A percentile compares a stretch with the other conserved stretches of the same genome.
Evolutionary conservation across 1,284 basidiomycete genomes (phyloP).

Genomic region (Porogramme epimiltina): DNA sequence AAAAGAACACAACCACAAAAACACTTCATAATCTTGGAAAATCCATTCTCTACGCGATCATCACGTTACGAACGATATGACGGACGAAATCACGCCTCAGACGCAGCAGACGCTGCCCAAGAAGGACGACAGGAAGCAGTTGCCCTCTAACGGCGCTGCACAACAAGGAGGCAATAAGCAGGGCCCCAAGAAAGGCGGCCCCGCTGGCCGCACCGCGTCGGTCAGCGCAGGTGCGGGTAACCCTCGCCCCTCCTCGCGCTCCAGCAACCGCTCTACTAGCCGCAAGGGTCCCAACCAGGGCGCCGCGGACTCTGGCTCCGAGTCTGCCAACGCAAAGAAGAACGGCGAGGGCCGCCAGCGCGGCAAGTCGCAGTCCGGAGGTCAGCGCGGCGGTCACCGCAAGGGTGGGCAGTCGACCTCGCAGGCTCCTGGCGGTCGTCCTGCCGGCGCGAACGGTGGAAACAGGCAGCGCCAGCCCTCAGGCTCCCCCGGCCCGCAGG

Average conservation of each 20-base stretch:
- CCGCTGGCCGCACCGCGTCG: constrained; percentile 52
- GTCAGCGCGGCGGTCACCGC: constrained; percentile 52
- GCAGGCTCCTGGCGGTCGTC: constrained; percentile 41
- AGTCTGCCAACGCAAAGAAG: constrained; percentile 62
- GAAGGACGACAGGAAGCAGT: constrained; percentile 67
- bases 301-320: constrained; percentile 65
- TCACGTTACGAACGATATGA: constrained; percentile 80
- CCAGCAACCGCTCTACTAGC: constrained; percentile 44
- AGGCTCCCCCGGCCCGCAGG: constrained; percentile 50
- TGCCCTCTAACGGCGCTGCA: constrained; percentile 28
- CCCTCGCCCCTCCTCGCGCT: constrained; percentile 60
- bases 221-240: constrained; percentile 45
- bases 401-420: constrained; percentile 56
- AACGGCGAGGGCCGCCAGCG: constrained; percentile 58
- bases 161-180: constrained; percentile 42
- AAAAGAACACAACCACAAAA: constrained; percentile 56
- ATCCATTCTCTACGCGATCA: constrained; percentile 38
- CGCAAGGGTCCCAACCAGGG: constrained; percentile 51
- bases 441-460: constrained; percentile 26
- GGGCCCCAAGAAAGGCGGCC: constrained; percentile 52
- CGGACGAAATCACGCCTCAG: constrained; percentile 70
- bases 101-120: constrained; percentile 40
- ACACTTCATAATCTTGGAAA: constrained; percentile 47
- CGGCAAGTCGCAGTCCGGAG: constrained; percentile 50
- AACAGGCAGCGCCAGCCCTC: constrained; percentile 39